A percentile compares a stretch with the other conserved stretches of the same genome.
These are phyloP conservation scores for Suillus americanus DNA, from an alignment of 768 basidiomycete genomes.

Conservation along the genomic window DNA sequence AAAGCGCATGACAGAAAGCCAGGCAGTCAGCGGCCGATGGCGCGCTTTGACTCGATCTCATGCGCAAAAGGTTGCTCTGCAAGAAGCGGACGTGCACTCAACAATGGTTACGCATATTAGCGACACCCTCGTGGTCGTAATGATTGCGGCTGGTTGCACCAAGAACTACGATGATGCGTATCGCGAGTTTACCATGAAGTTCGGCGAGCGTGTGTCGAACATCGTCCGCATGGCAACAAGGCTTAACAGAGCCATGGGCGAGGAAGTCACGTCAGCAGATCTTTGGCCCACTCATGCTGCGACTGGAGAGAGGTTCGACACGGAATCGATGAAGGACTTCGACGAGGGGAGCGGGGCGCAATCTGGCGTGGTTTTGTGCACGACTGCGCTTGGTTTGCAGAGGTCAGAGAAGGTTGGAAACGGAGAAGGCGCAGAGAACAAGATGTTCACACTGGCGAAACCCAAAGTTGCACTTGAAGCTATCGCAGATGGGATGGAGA, in stretches of 20 bases:
- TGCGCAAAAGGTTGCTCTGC: slow-evolving; percentile 32
- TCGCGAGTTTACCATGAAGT: slow-evolving; percentile 31
- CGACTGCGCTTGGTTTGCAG: slow-evolving; percentile 54
- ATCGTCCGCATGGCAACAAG: slow-evolving; percentile 32
- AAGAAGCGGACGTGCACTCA: slow-evolving; percentile 31
- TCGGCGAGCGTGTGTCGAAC: slow-evolving; percentile 35
- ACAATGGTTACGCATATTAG: slow-evolving; percentile 45
- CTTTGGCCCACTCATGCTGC: slow-evolving; percentile 48
- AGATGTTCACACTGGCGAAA: slow-evolving; percentile 47
- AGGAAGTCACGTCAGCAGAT: slow-evolving; percentile 57
- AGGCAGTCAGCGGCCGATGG: slow-evolving; percentile 55
- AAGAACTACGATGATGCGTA: slow-evolving; percentile 31
- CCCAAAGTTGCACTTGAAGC: slow-evolving; percentile 53
- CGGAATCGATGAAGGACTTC: slow-evolving; percentile 45
- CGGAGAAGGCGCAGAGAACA: slow-evolving; percentile 47
- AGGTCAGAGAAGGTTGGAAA: slow-evolving; percentile 35
- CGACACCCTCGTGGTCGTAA: slow-evolving; percentile 42
- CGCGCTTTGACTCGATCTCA: slow-evolving; percentile 53
- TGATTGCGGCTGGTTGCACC: slow-evolving; percentile 41
- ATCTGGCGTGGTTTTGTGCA: slow-evolving; percentile 44
- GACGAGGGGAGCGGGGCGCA: slow-evolving; percentile 22
- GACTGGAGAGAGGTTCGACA: slow-evolving; percentile 42
- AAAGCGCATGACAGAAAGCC: slow-evolving; percentile 38
- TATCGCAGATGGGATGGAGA: slow-evolving; percentile 29
- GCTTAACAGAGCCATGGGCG: slow-evolving; percentile 50